A percentile compares a stretch with the other conserved stretches of the same genome.
phyloP scores from a whole-genome alignment of 352 stramenopile genomes.

The Phytophthora brassicae region DNA sequence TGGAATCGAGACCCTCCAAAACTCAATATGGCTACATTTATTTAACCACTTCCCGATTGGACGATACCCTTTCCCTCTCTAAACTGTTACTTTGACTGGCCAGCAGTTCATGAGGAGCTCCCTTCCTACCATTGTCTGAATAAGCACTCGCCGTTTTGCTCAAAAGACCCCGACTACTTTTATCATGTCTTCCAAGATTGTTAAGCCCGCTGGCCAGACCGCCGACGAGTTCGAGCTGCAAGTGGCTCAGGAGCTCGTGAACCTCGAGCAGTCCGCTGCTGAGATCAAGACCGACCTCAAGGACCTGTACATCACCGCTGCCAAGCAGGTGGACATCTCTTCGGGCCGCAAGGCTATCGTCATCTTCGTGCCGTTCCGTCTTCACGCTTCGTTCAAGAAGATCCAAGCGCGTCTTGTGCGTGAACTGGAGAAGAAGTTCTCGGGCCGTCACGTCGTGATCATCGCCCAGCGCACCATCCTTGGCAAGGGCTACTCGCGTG shows the following conservation, averaged over 20 bases:
- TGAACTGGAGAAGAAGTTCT: constrained; percentile 99
- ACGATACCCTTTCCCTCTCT: constrained; percentile 8
- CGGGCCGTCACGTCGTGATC: constrained; percentile 97
- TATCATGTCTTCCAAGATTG: constrained; percentile 83
- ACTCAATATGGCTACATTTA: constrained; percentile 8
- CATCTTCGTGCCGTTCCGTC: constrained; percentile 98
- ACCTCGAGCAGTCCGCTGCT: constrained; percentile 91
- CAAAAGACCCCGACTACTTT: constrained; percentile 40
- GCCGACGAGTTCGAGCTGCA: constrained; percentile 89
- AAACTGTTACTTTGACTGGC: constrained; percentile 37
- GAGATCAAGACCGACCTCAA: constrained; percentile 98
- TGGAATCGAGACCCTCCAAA: constrained; percentile 14
- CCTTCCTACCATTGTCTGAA: no score
- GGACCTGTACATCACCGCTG: constrained; percentile 98
- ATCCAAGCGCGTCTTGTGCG: constrained; percentile 97
- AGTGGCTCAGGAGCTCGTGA: constrained; percentile 85
- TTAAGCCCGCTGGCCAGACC: constrained; percentile 85
- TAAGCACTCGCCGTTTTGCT: constrained; percentile 33
- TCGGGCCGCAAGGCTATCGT: constrained; percentile 97
- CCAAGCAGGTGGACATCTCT: constrained; percentile 98
- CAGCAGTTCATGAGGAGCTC: constrained; percentile 14
- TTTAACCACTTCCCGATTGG: constrained; percentile 1
- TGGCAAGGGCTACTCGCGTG: constrained; percentile 95
- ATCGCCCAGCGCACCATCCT: constrained; percentile 99
- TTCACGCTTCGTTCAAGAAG: constrained; percentile 98